These are phyloP conservation scores for Nakazawaea anatomiae DNA, from an alignment of 805 yeast genomes.

Conservation along the genomic window DNA sequence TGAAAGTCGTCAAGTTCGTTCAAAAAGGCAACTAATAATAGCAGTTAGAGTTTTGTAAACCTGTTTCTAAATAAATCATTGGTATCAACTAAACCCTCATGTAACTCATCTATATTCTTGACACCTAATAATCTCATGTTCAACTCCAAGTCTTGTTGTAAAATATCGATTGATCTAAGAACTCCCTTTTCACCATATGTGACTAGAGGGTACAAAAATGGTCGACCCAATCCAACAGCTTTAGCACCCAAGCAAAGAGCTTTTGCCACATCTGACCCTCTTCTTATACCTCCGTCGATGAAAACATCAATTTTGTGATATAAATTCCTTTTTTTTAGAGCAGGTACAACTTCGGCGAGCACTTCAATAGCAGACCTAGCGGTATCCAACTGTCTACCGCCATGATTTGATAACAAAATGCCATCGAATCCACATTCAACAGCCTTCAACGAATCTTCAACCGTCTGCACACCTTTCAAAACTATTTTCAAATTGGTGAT, in stretches of 20 bases:
- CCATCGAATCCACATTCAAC: slow-evolving; percentile 56
- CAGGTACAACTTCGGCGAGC: slow-evolving; percentile 46
- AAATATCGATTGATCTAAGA: slow-evolving; percentile 40
- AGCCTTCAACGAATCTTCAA: slow-evolving; percentile 61
- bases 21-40: too few relatives aligned
- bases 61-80: slow-evolving; percentile 13
- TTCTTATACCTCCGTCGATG: slow-evolving; percentile 38
- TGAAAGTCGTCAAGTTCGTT: too few relatives aligned
- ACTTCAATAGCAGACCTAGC: slow-evolving; percentile 58
- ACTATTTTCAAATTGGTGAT: slow-evolving; percentile 42
- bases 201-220: slow-evolving; percentile 54
- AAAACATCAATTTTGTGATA: slow-evolving; percentile 32
- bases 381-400: slow-evolving; percentile 66
- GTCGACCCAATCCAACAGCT: slow-evolving; percentile 65
- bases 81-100: neutral
- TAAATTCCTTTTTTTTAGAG: slow-evolving; percentile 33
- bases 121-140: slow-evolving; percentile 64
- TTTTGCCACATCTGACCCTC: slow-evolving; percentile 38
- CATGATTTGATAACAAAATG: slow-evolving; percentile 65
- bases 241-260: slow-evolving; percentile 38
- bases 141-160: slow-evolving; percentile 58
- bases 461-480: slow-evolving; percentile 61
- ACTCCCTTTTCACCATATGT: slow-evolving; percentile 35
- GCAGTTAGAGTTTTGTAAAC: neutral
- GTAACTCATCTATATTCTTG: slow-evolving; percentile 13